These are phyloP conservation scores for Arabis hirsuta DNA, from an alignment of 345 rosid species.

Conservation along the genomic window DNA sequence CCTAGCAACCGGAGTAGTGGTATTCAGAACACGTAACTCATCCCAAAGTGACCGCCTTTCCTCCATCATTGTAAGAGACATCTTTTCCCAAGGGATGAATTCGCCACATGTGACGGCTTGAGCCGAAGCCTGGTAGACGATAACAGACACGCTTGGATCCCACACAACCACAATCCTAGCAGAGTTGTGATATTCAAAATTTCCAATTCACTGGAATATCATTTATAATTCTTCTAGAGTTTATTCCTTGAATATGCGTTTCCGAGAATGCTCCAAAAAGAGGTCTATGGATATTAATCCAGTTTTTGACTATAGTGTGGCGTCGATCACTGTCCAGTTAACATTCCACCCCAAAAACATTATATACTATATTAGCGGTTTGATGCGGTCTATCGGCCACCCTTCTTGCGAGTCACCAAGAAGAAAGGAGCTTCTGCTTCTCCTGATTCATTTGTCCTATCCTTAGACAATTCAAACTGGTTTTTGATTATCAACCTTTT, in stretches of 20 bases:
- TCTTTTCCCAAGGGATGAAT: rapidly evolving
- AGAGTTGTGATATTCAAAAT: neutral
- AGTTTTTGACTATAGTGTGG: neutral
- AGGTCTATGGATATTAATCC: no score
- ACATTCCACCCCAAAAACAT: no score
- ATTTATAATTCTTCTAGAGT: rapidly evolving
- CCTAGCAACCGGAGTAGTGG: neutral
- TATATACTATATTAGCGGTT: no score
- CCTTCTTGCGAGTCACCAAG: no score
- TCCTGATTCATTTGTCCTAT: no score
- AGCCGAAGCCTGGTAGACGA: neutral
- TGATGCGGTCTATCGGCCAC: no score
- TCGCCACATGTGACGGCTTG: neutral
- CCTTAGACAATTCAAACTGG: no score
- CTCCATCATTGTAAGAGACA: neutral
- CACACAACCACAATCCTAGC: neutral
- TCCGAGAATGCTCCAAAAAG: no score
- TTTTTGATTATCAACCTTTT: no score
- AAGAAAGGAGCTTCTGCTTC: no score
- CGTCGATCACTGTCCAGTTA: neutral
- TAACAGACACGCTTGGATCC: neutral
- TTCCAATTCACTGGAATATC: neutral
- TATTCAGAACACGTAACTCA: neutral
- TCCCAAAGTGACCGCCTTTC: neutral
- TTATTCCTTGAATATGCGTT: no score